phyloP scores from a whole-genome alignment of 2,329 filamentous ascomycete species.

The Lachnellula arida region DNA sequence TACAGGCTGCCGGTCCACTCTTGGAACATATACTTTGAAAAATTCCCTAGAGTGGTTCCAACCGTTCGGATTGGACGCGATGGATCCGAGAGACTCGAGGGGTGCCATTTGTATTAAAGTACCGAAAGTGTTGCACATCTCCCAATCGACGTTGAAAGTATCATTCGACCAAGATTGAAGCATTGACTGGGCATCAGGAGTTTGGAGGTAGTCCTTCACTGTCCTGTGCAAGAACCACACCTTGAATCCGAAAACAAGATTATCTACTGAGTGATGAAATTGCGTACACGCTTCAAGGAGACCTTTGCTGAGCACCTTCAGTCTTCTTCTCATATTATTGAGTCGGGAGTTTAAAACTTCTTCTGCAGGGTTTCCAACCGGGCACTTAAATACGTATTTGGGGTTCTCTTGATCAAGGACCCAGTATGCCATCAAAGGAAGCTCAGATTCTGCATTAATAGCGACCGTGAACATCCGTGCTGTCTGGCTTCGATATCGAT shows the following conservation, averaged over 20 bases:
- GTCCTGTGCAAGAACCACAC: slow-evolving; percentile 4
- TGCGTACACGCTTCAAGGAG: too few relatives aligned
- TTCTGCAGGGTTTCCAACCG: not conserved
- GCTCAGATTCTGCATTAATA: too few relatives aligned
- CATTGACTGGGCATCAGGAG: not conserved
- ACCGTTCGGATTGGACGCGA: too few relatives aligned
- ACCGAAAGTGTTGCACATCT: too few relatives aligned
- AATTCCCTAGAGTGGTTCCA: too few relatives aligned
- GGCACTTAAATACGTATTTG: not conserved
- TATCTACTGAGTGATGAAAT: accelerated
- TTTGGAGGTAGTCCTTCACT: slow-evolving; percentile 1
- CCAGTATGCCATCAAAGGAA: not conserved
- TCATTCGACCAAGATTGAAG: not conserved
- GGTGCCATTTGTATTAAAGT: too few relatives aligned
- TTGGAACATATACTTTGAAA: too few relatives aligned
- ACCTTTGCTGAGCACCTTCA: not conserved
- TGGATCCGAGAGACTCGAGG: too few relatives aligned
- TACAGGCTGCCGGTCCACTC: too few relatives aligned
- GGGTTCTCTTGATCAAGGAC: not conserved
- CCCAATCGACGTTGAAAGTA: not conserved
- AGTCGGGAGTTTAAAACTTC: slow-evolving; percentile 5
- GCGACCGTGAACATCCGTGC: not conserved
- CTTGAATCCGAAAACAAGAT: not conserved
- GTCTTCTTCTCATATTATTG: not conserved
- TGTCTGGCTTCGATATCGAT: not conserved